Base-by-base conservation (phyloP, 2,329 filamentous ascomycete genomes). In the Hymenoscyphus salicellus region DNA sequence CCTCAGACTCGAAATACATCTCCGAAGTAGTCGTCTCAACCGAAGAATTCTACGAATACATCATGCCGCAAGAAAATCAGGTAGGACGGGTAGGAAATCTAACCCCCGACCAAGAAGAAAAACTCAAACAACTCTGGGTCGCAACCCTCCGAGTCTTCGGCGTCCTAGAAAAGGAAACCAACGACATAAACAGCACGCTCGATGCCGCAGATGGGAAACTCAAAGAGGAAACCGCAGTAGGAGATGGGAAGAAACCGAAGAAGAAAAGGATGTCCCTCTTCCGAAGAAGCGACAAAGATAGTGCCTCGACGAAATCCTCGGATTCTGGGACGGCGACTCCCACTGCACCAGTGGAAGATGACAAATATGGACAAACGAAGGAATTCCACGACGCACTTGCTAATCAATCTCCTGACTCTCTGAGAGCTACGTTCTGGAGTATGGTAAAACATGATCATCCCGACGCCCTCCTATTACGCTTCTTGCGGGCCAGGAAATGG, bases 381-480 rank as follows among this genome's bases (percentile, higher is more conserved):
- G 88, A 93, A 59, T 97, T 93, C 78, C 86, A 92, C 71, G 87
- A 94, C 49, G 92, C 92, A 0, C 78, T 99, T 10, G 88, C 89
- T 58, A 91, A 85, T 65, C 85, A 90, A 73, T 84, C 87, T 0
- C 91, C 94, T 0, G 92, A 96, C 72, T 84, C 89, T 55, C 86
- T 99, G 69, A 87, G 93, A 61, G 82, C 83, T 17, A 89, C 93
- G 0, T 90, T 98, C 75, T 98, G 95, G 95, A 85, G 81, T 70
- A 96, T 97, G 92, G 86, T 94, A 65, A 99, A 98, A 81, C 89
- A 95, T 73, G 95, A 99, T 74, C 87, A 98, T 75, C 95, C 95
- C 0, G 95, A 99, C 78, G 90, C 89, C 2, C 81, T 96, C 20
- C 79, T 94, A 17, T 79, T 97, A 64, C 87, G 93, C 52, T 97